Conservation (phyloP, 352 stramenopile species). For the Phytophthora hibernalis region DNA sequence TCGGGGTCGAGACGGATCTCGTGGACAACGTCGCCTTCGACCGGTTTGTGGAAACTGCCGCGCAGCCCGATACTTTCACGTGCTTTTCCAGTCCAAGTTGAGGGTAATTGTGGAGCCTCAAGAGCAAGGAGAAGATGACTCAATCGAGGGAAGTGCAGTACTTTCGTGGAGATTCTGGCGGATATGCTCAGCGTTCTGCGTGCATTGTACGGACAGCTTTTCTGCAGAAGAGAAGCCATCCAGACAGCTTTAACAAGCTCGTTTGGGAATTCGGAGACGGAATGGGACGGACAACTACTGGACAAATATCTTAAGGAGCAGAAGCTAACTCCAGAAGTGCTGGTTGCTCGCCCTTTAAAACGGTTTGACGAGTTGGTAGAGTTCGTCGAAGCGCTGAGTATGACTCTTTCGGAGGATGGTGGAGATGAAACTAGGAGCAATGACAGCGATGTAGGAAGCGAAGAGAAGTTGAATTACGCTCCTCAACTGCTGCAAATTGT, state of each 20-base stretch:
- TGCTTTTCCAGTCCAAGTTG: constrained; percentile 41
- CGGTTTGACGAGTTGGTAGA: constrained; percentile 43
- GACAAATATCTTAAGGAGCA: constrained; percentile 29
- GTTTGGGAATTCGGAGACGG: neutral
- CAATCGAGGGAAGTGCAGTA: constrained; percentile 18
- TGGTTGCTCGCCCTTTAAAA: constrained; percentile 33
- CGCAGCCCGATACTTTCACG: constrained; percentile 29
- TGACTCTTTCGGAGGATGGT: constrained; percentile 17
- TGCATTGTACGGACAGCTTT: constrained; percentile 35
- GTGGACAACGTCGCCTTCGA: constrained; percentile 25
- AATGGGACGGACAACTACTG: constrained; percentile 23
- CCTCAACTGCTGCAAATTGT: constrained; percentile 36
- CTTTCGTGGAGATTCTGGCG: constrained; percentile 31
- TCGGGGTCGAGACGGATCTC: constrained; percentile 16
- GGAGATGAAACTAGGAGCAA: constrained; percentile 7
- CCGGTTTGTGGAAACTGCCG: constrained; percentile 30
- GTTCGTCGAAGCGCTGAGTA: constrained; percentile 45
- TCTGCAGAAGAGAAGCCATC: constrained; percentile 24
- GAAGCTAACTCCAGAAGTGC: constrained; percentile 25
- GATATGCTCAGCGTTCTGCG: constrained; percentile 41
- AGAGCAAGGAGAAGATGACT: constrained; percentile 8
- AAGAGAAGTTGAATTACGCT: constrained; percentile 28
- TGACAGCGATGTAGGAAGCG: constrained; percentile 10
- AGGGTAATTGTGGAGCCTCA: constrained; percentile 12
- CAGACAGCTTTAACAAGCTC: constrained; percentile 17